These are phyloP conservation scores for Elymus sibiricus DNA, from an alignment of 176 grass and related monocot species.

Conservation along the genomic window DNA sequence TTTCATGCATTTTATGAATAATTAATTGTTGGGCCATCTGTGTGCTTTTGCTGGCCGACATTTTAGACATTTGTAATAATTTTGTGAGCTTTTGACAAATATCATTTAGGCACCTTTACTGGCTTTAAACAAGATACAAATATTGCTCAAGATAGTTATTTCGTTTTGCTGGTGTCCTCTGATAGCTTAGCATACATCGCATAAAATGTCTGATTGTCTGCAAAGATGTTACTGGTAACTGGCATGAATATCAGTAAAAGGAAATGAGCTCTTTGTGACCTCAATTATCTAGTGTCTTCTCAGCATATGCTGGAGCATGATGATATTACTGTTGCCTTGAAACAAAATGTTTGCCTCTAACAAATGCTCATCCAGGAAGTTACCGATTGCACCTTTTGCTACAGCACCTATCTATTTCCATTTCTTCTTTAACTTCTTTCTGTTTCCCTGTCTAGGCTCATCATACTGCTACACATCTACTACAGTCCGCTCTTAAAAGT, in stretches of 20 bases:
- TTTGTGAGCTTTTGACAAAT: neutral
- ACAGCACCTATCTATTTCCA: neutral
- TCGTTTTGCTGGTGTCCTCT: neutral
- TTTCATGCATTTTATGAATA: neutral
- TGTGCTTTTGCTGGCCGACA: neutral
- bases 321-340: neutral
- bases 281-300: neutral
- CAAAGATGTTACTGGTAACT: slow-evolving; percentile 5
- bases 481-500: slow-evolving; percentile 85
- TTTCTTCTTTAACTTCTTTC: slow-evolving; percentile 24
- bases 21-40: neutral
- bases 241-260: neutral
- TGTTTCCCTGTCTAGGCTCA: slow-evolving; percentile 60
- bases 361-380: neutral
- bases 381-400: neutral
- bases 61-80: slow-evolving; percentile 8
- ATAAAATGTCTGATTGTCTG: neutral
- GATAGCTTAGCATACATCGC: neutral
- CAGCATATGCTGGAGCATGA: neutral
- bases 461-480: slow-evolving; percentile 96
- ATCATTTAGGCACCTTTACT: neutral
- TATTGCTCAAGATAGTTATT: neutral
- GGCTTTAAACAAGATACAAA: slow-evolving; percentile 8
- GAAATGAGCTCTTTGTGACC: neutral
- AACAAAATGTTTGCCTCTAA: neutral